Base-by-base conservation (phyloP, 2,329 filamentous ascomycete genomes). In the Alternaria ethzedia region DNA sequence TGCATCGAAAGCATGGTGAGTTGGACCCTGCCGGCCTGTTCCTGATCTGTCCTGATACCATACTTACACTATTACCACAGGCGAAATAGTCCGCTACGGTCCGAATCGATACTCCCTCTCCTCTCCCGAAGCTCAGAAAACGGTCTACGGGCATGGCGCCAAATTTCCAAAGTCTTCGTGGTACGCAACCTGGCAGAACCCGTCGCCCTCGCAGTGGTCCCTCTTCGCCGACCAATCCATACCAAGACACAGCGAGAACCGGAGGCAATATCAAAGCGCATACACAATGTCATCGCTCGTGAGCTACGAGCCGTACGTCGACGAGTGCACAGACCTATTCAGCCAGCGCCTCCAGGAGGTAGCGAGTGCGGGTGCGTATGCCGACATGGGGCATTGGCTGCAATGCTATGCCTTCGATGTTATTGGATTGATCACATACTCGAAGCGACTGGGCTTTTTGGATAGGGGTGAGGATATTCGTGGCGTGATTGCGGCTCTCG, bases 331-430 rank as follows among this genome's bases (percentile, higher is more conserved):
- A 23, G 63, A 72, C 1, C 51, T 77, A 1, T 81, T 83, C 43
- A 49, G 50, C 20, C 47, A 65, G 28, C 61, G 66, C 17, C 64
- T 82, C 25, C 56, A 71, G 0, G 69, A 75, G 17, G 75, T 83
- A 64, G 62, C 66, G 3, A 66, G 73, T 23, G 49, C 57, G 8
- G 67, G 60, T 20, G 54, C 43, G 3, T 41, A 63, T 12, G 49
- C 57, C 10, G 70, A 78, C 26, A 65, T 75, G 23, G 70, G 70
- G 0, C 64, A 67, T 30, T 79, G 76, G 75, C 49, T 78, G 23
- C 76, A 79, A 32, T 79, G 74, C 43, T 82, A 77, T 46, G 79
- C 80, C 0, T 81, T 83, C 44, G 81, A 83, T 43, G 79, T 82
- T 2, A 71, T 83, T 8, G 78, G 79, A 6, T 23, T 67, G 20